Evolutionary conservation across 331 rosid species (phyloP).

Genomic region (Rosa hybrid): DNA sequence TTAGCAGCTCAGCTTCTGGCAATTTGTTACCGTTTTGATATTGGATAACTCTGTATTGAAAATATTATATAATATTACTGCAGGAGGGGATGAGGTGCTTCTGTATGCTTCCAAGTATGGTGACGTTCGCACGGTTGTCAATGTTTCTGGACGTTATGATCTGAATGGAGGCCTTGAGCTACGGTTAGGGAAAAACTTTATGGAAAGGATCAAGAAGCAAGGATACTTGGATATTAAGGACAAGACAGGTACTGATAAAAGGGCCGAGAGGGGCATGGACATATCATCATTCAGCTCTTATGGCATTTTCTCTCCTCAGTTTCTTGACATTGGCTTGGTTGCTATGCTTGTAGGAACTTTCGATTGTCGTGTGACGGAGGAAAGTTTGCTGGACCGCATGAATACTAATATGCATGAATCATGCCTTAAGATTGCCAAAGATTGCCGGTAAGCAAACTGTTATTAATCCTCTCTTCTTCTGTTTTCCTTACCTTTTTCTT

Average conservation of each 20-base stretch:
- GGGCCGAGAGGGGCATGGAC: neutral
- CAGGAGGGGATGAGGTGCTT: constrained; percentile 5
- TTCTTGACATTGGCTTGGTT: neutral
- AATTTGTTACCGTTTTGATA: neutral
- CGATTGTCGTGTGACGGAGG: neutral
- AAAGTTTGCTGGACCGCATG: neutral
- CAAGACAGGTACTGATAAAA: constrained; percentile 14
- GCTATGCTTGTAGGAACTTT: neutral
- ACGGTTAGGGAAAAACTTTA: neutral
- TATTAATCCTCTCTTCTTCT: neutral
- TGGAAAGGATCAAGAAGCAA: neutral
- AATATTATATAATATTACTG: neutral
- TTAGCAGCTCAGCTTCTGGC: neutral
- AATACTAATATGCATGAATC: neutral
- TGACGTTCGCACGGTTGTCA: neutral
- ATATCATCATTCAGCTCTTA: neutral
- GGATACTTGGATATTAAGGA: constrained; percentile 16
- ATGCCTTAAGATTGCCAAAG: constrained; percentile 44
- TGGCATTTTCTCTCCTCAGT: neutral
- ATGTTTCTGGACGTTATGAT: constrained; percentile 6
- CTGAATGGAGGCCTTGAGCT: neutral
- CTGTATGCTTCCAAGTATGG: neutral
- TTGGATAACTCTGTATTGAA: neutral
- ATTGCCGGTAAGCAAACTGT: constrained; percentile 50
- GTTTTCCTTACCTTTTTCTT: neutral